Conservation (phyloP, 768 basidiomycete species). For the Podaxis carcinomalis region DNA sequence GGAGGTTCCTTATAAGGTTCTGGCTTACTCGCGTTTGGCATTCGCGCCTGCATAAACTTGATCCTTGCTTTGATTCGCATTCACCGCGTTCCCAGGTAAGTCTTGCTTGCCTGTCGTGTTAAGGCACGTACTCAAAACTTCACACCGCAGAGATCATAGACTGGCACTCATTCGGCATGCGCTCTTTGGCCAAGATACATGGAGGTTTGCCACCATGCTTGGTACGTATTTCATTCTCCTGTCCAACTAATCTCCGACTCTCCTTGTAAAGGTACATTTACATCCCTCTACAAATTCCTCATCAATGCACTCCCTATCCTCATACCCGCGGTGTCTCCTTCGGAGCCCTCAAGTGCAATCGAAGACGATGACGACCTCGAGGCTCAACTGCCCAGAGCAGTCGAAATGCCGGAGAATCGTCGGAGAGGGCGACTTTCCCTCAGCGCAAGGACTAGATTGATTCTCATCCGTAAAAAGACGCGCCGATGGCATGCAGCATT, state of each 20-base stretch:
- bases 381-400: slow-evolving; percentile 20
- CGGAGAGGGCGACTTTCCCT: slow-evolving; percentile 54
- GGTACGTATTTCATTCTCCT: slow-evolving; percentile 42
- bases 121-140: background rate
- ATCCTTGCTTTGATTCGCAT: slow-evolving; percentile 74
- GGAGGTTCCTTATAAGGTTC: slow-evolving; percentile 50
- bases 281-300: slow-evolving; percentile 72
- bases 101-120: background rate
- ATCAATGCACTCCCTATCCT: slow-evolving; percentile 76
- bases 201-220: slow-evolving; percentile 85
- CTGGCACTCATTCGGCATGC: slow-evolving; percentile 72
- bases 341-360: slow-evolving; percentile 23
- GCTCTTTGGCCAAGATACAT: slow-evolving; percentile 77
- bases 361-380: slow-evolving; percentile 26
- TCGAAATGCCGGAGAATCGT: slow-evolving; percentile 26
- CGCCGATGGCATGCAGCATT: slow-evolving; percentile 75
- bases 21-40: slow-evolving; percentile 71
- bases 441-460: slow-evolving; percentile 57
- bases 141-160: slow-evolving; percentile 48
- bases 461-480: slow-evolving; percentile 62
- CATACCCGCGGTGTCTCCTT: slow-evolving; percentile 43
- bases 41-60: slow-evolving; percentile 80
- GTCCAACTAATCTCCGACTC: background rate
- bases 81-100: slow-evolving; percentile 62
- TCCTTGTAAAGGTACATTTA: slow-evolving; percentile 56